Conservation (phyloP, 2,329 filamentous ascomycete genomes). For the Trichoderma atrobrunneum region DNA sequence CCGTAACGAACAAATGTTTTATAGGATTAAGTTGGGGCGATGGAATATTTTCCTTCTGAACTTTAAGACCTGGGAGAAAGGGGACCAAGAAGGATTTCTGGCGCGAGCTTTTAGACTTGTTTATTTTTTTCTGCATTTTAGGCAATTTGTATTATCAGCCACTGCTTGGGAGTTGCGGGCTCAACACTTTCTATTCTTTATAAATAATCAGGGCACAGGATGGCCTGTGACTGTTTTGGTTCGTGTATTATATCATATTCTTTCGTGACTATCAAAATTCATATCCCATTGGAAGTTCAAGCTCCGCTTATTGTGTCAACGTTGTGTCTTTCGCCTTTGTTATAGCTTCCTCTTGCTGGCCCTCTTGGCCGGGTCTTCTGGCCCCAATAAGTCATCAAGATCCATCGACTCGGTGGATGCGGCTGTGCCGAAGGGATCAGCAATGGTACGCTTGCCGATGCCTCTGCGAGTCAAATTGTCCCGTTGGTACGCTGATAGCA, state of each 20-base stretch:
- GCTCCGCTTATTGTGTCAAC: constrained; percentile 18
- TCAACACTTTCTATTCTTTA: constrained; percentile 21
- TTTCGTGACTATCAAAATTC: constrained; percentile 27
- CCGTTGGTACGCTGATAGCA: constrained; percentile 22
- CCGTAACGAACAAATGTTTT: constrained; percentile 28
- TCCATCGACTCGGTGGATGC: constrained; percentile 51
- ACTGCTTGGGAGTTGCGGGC: constrained; percentile 26
- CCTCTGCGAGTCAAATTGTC: constrained; percentile 29
- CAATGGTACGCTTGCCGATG: constrained; percentile 38
- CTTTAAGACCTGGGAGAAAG: neutral
- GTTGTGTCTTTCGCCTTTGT: neutral
- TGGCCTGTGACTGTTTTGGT: constrained; percentile 22
- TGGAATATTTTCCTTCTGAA: neutral
- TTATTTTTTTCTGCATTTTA: constrained; percentile 25
- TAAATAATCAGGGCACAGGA: constrained; percentile 20
- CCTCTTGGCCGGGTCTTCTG: constrained; percentile 49
- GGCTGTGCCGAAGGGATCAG: constrained; percentile 41
- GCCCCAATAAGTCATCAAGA: constrained; percentile 50
- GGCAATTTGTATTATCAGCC: constrained; percentile 26
- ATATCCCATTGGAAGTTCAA: neutral
- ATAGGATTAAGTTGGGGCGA: constrained; percentile 22
- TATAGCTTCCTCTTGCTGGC: constrained; percentile 55
- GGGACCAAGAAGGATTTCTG: constrained; percentile 12
- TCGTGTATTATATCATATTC: constrained; percentile 26
- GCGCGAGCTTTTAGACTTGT: constrained; percentile 26